A percentile compares a stretch with the other conserved stretches of the same genome.
phyloP scores from a whole-genome alignment of 352 stramenopile species.

The Elongisporangium undulatum region DNA sequence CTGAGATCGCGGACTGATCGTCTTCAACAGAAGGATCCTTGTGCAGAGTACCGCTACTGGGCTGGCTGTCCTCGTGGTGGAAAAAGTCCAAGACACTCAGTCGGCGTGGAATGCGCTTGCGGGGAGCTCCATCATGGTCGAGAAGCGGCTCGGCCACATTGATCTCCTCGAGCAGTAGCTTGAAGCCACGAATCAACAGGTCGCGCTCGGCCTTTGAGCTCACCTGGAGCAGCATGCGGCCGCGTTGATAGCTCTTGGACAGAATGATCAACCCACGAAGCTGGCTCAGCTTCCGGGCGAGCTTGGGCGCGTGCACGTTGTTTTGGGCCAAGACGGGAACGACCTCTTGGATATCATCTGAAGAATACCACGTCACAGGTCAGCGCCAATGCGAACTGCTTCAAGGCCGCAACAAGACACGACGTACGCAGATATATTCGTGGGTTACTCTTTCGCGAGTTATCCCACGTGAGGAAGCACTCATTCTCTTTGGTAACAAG shows the following conservation, averaged over 20 bases:
- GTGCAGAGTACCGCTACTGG: too few species aligned
- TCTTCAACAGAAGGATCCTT: not conserved
- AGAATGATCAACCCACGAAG: constrained; percentile 57
- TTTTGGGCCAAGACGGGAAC: constrained; percentile 45
- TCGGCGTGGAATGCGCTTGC: constrained; percentile 37
- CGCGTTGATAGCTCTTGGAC: constrained; percentile 58
- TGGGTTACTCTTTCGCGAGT: constrained; percentile 60
- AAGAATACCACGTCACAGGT: too few species aligned
- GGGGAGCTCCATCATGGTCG: constrained; percentile 37
- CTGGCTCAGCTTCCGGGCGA: constrained; percentile 63
- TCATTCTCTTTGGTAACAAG: constrained; percentile 43
- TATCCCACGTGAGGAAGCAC: constrained; percentile 72
- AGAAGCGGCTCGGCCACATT: constrained; percentile 31
- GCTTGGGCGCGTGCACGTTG: constrained; percentile 36
- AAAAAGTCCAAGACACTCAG: constrained; percentile 59
- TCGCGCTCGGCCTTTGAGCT: constrained; percentile 50
- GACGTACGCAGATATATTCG: constrained; percentile 55
- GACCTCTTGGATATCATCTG: constrained; percentile 62
- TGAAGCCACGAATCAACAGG: constrained; percentile 52
- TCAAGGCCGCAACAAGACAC: too few species aligned
- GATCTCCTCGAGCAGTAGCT: constrained; percentile 43
- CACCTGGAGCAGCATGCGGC: constrained; percentile 57
- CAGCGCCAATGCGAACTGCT: too few species aligned
- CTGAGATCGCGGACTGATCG: too few species aligned
- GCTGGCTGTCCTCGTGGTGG: too few species aligned